A percentile compares a stretch with the other conserved stretches of the same genome.
Conservation (phyloP, 192 early-diverging fungal genomes). For the Coemansia asiatica region DNA sequence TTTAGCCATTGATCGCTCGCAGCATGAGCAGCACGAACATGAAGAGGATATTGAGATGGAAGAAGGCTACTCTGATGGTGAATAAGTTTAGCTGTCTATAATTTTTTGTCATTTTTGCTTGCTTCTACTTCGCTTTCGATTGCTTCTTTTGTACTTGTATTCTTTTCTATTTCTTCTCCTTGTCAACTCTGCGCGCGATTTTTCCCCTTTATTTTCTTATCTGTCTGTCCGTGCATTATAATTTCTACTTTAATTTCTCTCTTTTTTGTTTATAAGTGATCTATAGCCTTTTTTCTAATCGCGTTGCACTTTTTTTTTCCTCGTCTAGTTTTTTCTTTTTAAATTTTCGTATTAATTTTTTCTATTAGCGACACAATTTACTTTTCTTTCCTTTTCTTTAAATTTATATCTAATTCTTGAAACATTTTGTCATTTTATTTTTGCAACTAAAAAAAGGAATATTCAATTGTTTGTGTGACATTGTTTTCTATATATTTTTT, state of each 20-base stretch:
- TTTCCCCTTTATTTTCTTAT: slow-evolving; percentile 4
- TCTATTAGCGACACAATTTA: background rate
- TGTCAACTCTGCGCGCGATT: background rate
- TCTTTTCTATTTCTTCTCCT: slow-evolving; percentile 5
- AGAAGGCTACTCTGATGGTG: slow-evolving; percentile 30
- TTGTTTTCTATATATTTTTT: background rate
- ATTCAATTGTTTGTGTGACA: background rate
- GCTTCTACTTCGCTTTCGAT: background rate
- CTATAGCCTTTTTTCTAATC: background rate
- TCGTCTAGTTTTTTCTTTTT: background rate
- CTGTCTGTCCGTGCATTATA: slow-evolving; percentile 5
- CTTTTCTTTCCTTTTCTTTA: background rate
- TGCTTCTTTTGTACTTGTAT: slow-evolving; percentile 3
- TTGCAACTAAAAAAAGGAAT: no score
- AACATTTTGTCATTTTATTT: no score
- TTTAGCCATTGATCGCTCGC: slow-evolving; percentile 26
- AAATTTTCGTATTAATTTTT: background rate
- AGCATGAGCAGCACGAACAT: slow-evolving; percentile 18
- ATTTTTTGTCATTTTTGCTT: background rate
- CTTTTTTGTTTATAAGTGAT: background rate
- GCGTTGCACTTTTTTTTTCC: background rate
- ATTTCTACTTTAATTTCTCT: background rate
- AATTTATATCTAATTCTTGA: background rate
- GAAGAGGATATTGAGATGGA: slow-evolving; percentile 52
- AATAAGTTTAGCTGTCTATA: slow-evolving; percentile 6